Evolutionary conservation across 179 eudicot species (phyloP), one percentile per base, ranked within the genome.

Genomic region (Beta corolliflora): DNA sequence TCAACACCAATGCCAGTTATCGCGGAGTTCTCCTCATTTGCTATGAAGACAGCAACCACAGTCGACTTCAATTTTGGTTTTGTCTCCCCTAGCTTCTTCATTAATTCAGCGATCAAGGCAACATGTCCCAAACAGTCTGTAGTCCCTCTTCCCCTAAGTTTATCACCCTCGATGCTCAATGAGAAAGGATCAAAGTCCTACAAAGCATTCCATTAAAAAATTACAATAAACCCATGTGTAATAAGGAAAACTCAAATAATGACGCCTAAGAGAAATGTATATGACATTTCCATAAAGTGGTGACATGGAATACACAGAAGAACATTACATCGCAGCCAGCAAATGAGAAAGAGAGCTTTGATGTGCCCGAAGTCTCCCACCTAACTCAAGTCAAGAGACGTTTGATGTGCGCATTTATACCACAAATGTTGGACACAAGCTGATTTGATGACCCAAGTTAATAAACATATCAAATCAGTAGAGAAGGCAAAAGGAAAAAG

Each of bases 101-200:
- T 94, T 58, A 94, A 85, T 83, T 93, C 97, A 80, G 98, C 81
- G 77, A 96, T 89, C 79, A 96, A 90, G 55, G 99, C 99, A 82
- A 96, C 99, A 77, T 96, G 99, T 60, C 99, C 99, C 73, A 96
- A 88, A 85, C 98, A 96, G 82, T 96, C 99, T 44, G 99, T 96
- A 31, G 99, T 96, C 80, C 99, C 98, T 84, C 99, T 93, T 52
- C 99, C 99, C 63, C 87, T 83, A 77, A 96, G 98, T 80, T 91
- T 90, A 77, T 96, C 99, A 11, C 99, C 99, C 77, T 94, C 95
- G 31, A 91, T 92, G 88, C 93, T 88, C 90, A 96, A 63, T 76
- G 94, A 89, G 87, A 96, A 96, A 66, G 99, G 99, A 88, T 96
- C 98, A 80, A 96, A 94, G 18, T 94, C 97, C 99, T 96, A 89